A percentile compares a stretch with the other conserved stretches of the same genome.
Evolutionary conservation across 2,329 filamentous ascomycete genomes (phyloP).

Genomic region (Conoideocrella luteorostrata): DNA sequence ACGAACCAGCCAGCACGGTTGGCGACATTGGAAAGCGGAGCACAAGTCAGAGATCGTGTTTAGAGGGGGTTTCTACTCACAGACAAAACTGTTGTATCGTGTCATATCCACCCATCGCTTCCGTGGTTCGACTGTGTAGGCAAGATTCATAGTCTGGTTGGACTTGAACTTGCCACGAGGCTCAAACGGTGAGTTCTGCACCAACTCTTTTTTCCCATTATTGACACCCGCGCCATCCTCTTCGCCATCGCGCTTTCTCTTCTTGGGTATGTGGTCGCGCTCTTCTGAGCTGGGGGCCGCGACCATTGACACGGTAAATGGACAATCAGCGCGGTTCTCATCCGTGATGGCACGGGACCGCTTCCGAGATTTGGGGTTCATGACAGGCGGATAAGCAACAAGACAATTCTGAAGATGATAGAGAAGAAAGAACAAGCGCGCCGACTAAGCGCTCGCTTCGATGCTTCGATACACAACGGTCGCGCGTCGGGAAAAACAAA

Average conservation of each 20-base stretch:
- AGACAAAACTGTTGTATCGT: constrained; percentile 54
- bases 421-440: constrained; percentile 3
- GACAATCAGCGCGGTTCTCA: constrained; percentile 50
- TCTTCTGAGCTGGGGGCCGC: constrained; percentile 22
- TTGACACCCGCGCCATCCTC: constrained; percentile 25
- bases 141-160: constrained; percentile 46
- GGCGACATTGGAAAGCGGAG: background rate
- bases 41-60: background rate
- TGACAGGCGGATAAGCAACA: constrained; percentile 8
- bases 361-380: constrained; percentile 37
- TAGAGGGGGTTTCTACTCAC: constrained; percentile 33
- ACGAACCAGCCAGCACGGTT: background rate
- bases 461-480: background rate
- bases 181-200: constrained; percentile 49
- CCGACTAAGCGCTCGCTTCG: constrained; percentile 5
- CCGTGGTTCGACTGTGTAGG: constrained; percentile 47
- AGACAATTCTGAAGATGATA: constrained; percentile 4
- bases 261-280: constrained; percentile 38
- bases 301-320: constrained; percentile 37
- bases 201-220: constrained; percentile 36
- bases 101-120: constrained; percentile 53
- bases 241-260: constrained; percentile 39
- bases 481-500: background rate
- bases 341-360: constrained; percentile 42
- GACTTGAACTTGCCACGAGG: constrained; percentile 49